These are phyloP conservation scores for Polygonum maritimum DNA, from an alignment of 148 eudicot species.

Conservation along the genomic window DNA sequence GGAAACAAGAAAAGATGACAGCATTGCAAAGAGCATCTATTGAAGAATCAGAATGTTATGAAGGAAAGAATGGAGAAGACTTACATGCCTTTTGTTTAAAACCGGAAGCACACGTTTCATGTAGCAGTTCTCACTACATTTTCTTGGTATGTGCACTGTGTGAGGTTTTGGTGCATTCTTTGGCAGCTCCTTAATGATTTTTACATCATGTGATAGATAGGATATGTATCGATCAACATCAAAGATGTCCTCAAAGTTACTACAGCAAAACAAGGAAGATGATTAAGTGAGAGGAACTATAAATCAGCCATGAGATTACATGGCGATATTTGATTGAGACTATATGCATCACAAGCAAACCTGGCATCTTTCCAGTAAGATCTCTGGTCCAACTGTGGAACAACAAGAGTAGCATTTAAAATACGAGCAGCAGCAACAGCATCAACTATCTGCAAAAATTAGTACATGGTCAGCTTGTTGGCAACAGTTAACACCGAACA, in stretches of 20 bases:
- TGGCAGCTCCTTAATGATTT: constrained; percentile 74
- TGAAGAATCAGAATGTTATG: not conserved
- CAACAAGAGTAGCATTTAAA: constrained; percentile 82
- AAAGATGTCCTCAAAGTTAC: constrained; percentile 87
- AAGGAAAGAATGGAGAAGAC: constrained; percentile 20
- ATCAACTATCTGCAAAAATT: constrained; percentile 67
- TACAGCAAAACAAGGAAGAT: constrained; percentile 33
- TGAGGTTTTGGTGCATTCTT: constrained; percentile 51
- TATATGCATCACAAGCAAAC: constrained; percentile 26
- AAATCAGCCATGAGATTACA: not conserved
- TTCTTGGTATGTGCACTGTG: constrained; percentile 91
- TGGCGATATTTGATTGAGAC: not conserved
- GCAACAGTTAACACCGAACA: not conserved
- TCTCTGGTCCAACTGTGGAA: constrained; percentile 86
- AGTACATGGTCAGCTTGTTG: constrained; percentile 4
- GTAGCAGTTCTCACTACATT: constrained; percentile 78
- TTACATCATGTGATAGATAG: constrained; percentile 58
- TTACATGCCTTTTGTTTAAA: constrained; percentile 78
- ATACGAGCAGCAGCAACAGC: constrained; percentile 99
- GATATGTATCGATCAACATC: constrained; percentile 83
- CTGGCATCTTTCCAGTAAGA: constrained; percentile 97
- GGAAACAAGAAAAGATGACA: not conserved
- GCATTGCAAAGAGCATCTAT: not conserved
- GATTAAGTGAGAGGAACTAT: not conserved
- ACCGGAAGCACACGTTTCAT: constrained; percentile 64